phyloP scores from a whole-genome alignment of 2,329 filamentous ascomycete species.

The Penicillium brasilianum region DNA sequence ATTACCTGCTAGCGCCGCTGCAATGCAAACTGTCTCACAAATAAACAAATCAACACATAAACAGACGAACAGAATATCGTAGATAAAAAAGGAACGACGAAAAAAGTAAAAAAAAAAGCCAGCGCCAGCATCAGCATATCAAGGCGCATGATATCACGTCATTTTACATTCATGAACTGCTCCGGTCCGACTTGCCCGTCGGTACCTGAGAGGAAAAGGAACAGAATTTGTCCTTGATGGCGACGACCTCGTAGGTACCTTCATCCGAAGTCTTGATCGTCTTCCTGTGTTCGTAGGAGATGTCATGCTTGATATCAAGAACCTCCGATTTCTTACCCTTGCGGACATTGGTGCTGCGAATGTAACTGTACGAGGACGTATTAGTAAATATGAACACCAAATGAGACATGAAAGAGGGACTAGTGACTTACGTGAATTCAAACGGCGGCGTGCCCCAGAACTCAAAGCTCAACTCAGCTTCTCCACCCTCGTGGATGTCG shows the following conservation, averaged over 20 bases:
- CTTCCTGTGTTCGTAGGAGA: constrained; percentile 80
- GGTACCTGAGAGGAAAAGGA: constrained; percentile 77
- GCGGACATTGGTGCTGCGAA: constrained; percentile 80
- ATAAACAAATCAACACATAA: constrained; percentile 12
- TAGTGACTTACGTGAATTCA: constrained; percentile 74
- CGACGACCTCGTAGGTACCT: constrained; percentile 95
- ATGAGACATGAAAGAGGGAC: background rate
- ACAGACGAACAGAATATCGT: constrained; percentile 1
- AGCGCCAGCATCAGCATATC: constrained; percentile 20
- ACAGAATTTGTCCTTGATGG: constrained; percentile 92
- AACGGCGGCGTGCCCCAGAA: constrained; percentile 96
- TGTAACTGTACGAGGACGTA: constrained; percentile 62
- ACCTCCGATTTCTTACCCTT: constrained; percentile 79
- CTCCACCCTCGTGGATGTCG: constrained; percentile 95
- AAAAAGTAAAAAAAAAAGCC: constrained; percentile 1
- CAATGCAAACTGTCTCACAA: constrained; percentile 36
- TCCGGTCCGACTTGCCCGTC: constrained; percentile 51
- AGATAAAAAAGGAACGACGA: background rate
- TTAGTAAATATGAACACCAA: background rate
- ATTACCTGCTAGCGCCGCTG: constrained; percentile 38
- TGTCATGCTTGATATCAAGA: constrained; percentile 87
- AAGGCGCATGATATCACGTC: constrained; percentile 21
- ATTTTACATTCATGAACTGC: constrained; percentile 28
- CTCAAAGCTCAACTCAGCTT: constrained; percentile 90
- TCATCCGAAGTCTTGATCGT: constrained; percentile 85